Base-by-base conservation (phyloP, 352 stramenopile genomes). In the Pythium aquatile region DNA sequence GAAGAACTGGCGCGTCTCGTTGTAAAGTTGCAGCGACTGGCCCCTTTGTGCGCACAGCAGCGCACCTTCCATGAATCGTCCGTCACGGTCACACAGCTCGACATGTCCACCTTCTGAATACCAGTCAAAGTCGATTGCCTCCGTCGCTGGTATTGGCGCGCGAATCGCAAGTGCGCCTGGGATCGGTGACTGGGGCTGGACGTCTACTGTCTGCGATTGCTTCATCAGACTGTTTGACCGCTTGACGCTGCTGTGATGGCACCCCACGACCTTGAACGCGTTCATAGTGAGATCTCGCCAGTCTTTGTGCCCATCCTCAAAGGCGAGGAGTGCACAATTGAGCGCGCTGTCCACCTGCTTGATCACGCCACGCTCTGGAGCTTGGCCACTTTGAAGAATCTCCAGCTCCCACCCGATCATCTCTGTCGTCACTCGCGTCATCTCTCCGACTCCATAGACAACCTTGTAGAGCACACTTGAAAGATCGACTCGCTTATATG, bases 331-430 rank as follows among this genome's bases (percentile, higher is more conserved):
- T 14, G 74, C 76, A 51, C 79, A 87, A 55, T 88, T 88, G 46
- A 88, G 76, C 17, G 78, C 72, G 2, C 52, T 54, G 47, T 88
- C 76, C 14, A 87, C 66, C 54, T 79, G 72, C 58, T 85, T 85
- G 53, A 87, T 73, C 10, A 79, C 56, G 0, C 69, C 74, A 14
- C 72, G 61, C 6, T 69, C 57, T 30, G 47, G 71, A 33, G 59
- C 30, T 14, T 42, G 14, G n/a, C 4, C 32, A 13, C 26, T 39
- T 1, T 16, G 56, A 44, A 39, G n/a, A 24, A 87, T 66, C 37
- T 85, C 76, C 17, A 88, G 70, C 35, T 81, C 60, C 79, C 66
- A 81, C 2, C 76, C 76, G 13, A 73, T 56, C 76, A 88, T 85
- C 8, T 35, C 30, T 1, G 66, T 39, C 5, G 68, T 74, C 10